phyloP scores from a whole-genome alignment of 306 rosid genomes.

The Malus sieversii region DNA sequence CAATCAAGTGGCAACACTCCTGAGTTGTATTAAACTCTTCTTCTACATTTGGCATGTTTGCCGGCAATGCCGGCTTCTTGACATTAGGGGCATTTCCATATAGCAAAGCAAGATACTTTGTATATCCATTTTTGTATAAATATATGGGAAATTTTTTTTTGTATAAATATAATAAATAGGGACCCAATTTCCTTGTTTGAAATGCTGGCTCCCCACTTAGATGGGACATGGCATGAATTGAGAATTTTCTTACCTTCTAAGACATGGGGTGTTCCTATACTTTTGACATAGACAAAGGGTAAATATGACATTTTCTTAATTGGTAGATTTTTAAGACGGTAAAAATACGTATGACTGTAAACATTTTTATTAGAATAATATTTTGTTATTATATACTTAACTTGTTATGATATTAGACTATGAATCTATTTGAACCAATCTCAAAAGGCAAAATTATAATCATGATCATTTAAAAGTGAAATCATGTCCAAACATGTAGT shows the following conservation, averaged over 20 bases:
- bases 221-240: neutral
- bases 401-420: neutral
- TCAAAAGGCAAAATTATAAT: no score
- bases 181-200: neutral
- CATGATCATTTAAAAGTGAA: neutral
- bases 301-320: no score
- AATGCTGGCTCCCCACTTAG: neutral
- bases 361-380: no score
- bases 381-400: no score
- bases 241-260: neutral
- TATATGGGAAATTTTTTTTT: neutral
- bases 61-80: conserved; percentile 15
- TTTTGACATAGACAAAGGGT: no score
- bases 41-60: conserved; percentile 13
- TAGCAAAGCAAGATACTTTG: neutral
- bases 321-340: neutral
- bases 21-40: conserved; percentile 22
- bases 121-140: neutral
- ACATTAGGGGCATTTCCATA: neutral
- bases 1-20: conserved; percentile 29
- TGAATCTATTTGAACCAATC: no score
- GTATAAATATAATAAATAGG: neutral
- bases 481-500: no score
- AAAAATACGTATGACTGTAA: no score
- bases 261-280: neutral